These are phyloP conservation scores for Magnolia changhungtana DNA, from an alignment of 164 flowering plant genomes.

Conservation along the genomic window DNA sequence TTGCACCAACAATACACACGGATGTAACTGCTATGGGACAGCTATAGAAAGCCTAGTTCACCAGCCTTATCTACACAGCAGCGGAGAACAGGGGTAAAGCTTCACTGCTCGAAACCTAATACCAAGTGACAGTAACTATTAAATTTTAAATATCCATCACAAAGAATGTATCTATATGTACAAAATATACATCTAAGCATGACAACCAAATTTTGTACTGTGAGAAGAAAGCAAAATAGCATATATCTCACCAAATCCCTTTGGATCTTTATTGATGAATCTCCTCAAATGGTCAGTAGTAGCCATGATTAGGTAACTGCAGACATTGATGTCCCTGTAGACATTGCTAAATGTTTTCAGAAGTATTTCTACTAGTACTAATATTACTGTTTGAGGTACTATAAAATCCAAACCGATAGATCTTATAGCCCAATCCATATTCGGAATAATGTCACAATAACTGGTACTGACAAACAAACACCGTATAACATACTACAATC, in stretches of 20 bases:
- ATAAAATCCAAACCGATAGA: too few relatives aligned
- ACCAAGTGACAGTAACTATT: background rate
- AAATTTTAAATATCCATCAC: too few relatives aligned
- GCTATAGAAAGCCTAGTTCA: background rate
- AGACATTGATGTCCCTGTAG: too few relatives aligned
- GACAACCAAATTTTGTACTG: background rate
- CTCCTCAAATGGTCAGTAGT: conserved; percentile 88
- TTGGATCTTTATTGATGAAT: conserved; percentile 83
- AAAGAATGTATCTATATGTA: too few relatives aligned
- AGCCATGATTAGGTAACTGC: conserved; percentile 50
- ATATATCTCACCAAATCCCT: conserved; percentile 70
- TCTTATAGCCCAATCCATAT: background rate
- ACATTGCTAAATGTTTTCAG: too few relatives aligned
- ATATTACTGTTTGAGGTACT: too few relatives aligned
- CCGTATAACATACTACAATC: background rate
- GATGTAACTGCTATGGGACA: background rate
- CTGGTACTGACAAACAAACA: background rate
- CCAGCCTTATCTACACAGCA: background rate
- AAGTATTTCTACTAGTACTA: too few relatives aligned
- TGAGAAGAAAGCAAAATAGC: background rate
- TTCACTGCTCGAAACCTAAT: background rate
- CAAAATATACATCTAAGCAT: conserved; percentile 1
- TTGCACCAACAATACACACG: background rate
- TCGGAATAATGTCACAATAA: background rate
- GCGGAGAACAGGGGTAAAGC: background rate